Evolutionary conservation across 805 yeast genomes (phyloP).

Genomic region (Groenewaldozyma salmanticensis): DNA sequence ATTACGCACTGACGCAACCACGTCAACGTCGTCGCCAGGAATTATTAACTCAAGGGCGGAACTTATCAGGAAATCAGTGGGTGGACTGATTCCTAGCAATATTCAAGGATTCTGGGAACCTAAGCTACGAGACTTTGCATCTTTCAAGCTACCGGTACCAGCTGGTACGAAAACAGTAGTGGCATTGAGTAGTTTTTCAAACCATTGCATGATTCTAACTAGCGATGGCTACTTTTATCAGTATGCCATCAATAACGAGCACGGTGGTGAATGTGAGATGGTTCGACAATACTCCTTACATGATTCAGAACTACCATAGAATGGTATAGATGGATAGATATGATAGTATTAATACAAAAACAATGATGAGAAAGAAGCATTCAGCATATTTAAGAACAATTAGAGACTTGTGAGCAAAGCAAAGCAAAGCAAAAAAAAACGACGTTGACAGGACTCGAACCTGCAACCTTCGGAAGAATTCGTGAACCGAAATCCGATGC

Average conservation of each 20-base stretch:
- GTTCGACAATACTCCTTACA: slow-evolving; percentile 56
- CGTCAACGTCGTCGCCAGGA: neutral
- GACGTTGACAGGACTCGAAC: slow-evolving; percentile 28
- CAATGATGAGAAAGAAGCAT: neutral
- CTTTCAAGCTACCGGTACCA: slow-evolving; percentile 53
- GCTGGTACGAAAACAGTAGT: slow-evolving; percentile 24
- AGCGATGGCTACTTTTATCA: slow-evolving; percentile 73
- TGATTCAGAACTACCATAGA: slow-evolving; percentile 12
- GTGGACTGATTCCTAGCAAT: slow-evolving; percentile 61
- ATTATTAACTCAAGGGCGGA: neutral
- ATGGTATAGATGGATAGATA: neutral
- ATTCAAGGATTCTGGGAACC: slow-evolving; percentile 82
- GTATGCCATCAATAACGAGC: slow-evolving; percentile 70
- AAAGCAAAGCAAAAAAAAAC: slow-evolving; percentile 14
- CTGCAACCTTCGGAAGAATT: slow-evolving; percentile 25
- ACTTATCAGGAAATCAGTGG: neutral
- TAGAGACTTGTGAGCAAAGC: neutral
- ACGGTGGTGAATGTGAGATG: slow-evolving; percentile 89
- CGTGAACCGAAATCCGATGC: slow-evolving; percentile 25
- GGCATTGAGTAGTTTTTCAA: slow-evolving; percentile 26
- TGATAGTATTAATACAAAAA: neutral
- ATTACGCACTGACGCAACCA: neutral
- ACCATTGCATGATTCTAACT: slow-evolving; percentile 60
- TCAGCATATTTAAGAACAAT: neutral
- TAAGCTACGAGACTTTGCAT: slow-evolving; percentile 77